Evolutionary conservation across 2,329 filamentous ascomycete species (phyloP).

Genomic region (Colletotrichum agaves): DNA sequence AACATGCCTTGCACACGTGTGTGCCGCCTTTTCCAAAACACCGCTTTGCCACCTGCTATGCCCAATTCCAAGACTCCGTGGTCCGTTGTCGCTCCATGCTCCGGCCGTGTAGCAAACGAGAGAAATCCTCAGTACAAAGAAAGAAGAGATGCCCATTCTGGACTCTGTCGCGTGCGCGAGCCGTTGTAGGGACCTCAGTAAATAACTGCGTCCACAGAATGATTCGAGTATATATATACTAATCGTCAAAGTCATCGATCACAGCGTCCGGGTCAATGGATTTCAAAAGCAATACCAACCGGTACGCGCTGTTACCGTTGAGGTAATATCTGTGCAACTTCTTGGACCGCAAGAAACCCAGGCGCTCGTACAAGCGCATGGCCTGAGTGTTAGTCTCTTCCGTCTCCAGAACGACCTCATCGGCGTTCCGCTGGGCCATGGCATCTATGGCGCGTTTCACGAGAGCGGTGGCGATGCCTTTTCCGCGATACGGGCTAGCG

Average conservation of each 20-base stretch:
- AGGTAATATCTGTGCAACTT: slow-evolving; percentile 94
- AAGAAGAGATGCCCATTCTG: not conserved
- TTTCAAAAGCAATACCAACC: slow-evolving; percentile 85
- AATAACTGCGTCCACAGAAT: not conserved
- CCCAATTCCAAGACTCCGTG: not conserved
- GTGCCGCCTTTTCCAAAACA: slow-evolving; percentile 3
- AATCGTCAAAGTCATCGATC: slow-evolving; percentile 47
- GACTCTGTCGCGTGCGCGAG: not conserved
- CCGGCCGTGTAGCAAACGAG: not conserved
- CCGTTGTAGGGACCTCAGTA: not conserved
- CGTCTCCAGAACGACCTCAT: slow-evolving; percentile 96
- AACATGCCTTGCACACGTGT: not conserved
- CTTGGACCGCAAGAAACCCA: slow-evolving; percentile 93
- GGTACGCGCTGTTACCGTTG: slow-evolving; percentile 94
- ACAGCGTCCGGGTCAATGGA: slow-evolving; percentile 54
- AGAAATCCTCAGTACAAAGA: not conserved
- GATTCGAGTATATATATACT: no score
- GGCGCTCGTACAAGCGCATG: slow-evolving; percentile 89
- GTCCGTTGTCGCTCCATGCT: not conserved
- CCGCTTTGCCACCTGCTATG: not conserved
- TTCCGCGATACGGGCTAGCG: slow-evolving; percentile 79
- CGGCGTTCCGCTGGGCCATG: slow-evolving; percentile 85
- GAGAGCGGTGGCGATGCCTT: slow-evolving; percentile 87
- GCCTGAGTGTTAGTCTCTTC: slow-evolving; percentile 92
- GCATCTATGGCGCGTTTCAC: slow-evolving; percentile 92